Evolutionary conservation across 192 early-diverging fungal species (phyloP), one percentile per base, ranked within the genome.

Genomic region (Coemansia sp.): DNA sequence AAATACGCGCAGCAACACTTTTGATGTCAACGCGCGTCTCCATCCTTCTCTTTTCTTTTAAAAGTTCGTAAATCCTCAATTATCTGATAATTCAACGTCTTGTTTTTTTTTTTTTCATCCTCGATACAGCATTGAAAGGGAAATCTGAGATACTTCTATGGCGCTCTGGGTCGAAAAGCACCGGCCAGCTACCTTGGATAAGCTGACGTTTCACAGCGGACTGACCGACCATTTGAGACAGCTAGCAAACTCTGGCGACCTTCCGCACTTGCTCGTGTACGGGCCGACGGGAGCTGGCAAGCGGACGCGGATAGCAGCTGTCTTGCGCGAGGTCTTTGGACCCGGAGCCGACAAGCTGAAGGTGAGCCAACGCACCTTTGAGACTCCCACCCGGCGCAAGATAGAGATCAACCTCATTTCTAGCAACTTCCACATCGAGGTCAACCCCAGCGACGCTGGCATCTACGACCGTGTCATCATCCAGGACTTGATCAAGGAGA

Each of bases 381-480:
- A 87, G 34, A 97, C 96, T 3, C 91, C 94, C 3, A 93, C 92
- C 22, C 89, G 90, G 63, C 87, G 88, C 68, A 98, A 97, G 84
- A 66, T 97, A 33, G 92, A 95, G 22, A 86, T 97, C 65, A 93
- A 91, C 66, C 79, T 98, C 43, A 91, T 97, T 1, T 89, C 91
- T 8, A 97, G 95, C 85, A 98, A 95, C 76, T 97, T 93, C 77
- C 98, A 99, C 84, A 81, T 99, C 63, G 98, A 99, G 77, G 82
- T 99, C 59, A 97, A 96, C 51, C 97, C 97, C 67, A 94, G 95
- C 76, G 96, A 99, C 80, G 91, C 98, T n/a, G 97, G 96, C 18
- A 92, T 88, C 46, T 91, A 96, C 69, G 98, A 99, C 86, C 90
- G 95, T 34, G 84, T 95, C 22, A 88, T 98, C 42, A 87, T 98